Conservation (phyloP, 2,329 filamentous ascomycete species). For the Alternaria longipes region DNA sequence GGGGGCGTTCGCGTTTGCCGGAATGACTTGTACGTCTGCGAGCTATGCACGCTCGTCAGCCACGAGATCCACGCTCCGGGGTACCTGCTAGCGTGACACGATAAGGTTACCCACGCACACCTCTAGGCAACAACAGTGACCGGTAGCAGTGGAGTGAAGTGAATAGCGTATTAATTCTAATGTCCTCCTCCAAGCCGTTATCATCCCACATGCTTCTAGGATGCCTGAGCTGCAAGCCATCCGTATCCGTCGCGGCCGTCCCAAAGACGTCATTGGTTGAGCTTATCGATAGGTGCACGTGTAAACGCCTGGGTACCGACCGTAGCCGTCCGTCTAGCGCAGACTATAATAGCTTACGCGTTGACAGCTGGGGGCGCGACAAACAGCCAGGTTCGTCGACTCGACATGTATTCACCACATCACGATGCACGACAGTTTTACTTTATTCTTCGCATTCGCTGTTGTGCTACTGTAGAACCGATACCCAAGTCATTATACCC, state of each 20-base stretch:
- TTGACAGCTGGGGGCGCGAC: not conserved
- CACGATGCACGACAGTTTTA: not conserved
- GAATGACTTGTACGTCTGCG: conserved; percentile 22
- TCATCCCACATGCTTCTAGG: conserved; percentile 11
- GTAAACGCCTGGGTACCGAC: not conserved
- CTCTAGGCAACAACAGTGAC: conserved; percentile 15
- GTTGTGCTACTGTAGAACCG: conserved; percentile 22
- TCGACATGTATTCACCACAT: not conserved
- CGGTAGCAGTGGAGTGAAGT: not conserved
- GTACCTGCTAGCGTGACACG: conserved; percentile 16
- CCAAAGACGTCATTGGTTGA: conserved; percentile 19
- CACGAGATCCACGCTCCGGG: conserved; percentile 13
- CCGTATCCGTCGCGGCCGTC: not conserved
- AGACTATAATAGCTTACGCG: conserved; percentile 1
- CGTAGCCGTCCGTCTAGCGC: conserved; percentile 7
- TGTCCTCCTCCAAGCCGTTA: not conserved
- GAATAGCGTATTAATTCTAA: not conserved
- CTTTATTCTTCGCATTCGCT: conserved; percentile 15
- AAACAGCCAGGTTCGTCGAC: not conserved
- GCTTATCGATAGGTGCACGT: conserved; percentile 19
- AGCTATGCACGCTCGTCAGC: conserved; percentile 23
- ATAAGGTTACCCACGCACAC: conserved; percentile 24
- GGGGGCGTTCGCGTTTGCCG: conserved; percentile 29
- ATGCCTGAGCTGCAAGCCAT: conserved; percentile 5
- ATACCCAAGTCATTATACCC: conserved; percentile 22